Evolutionary conservation across 352 stramenopile species (phyloP).

Genomic region (Pythium pyrilobum): DNA sequence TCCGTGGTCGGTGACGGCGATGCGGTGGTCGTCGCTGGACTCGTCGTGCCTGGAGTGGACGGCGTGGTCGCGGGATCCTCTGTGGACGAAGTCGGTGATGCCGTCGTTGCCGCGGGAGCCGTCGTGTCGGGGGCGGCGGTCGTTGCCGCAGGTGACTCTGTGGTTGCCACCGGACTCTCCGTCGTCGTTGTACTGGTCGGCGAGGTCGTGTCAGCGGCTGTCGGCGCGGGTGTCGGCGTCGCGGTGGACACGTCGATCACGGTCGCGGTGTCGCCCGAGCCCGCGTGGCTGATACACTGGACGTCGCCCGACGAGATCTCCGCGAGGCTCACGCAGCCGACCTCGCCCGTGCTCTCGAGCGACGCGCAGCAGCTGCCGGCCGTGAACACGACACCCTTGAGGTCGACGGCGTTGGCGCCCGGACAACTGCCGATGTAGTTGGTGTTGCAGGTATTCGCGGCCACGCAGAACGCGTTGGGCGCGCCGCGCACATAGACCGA

Average conservation of each 20-base stretch:
- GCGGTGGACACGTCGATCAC: constrained; percentile 2
- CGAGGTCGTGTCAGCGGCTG: not conserved
- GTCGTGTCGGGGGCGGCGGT: not conserved
- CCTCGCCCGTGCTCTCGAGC: constrained; percentile 1
- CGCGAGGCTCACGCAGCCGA: constrained; percentile 9
- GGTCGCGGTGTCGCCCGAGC: not conserved
- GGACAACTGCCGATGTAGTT: constrained; percentile 10
- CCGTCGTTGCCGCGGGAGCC: too few relatives aligned
- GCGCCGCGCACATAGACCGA: constrained; percentile 6
- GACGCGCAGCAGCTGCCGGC: constrained; percentile 14
- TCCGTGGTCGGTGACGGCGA: too few relatives aligned
- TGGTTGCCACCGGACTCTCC: not conserved
- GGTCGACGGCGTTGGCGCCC: constrained; percentile 1
- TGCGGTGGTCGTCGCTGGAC: too few relatives aligned
- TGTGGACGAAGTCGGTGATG: too few relatives aligned
- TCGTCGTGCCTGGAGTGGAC: too few relatives aligned
- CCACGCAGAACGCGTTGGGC: constrained; percentile 9
- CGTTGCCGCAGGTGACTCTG: not conserved
- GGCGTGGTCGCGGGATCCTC: too few relatives aligned
- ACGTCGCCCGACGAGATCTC: not conserved
- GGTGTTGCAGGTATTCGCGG: constrained; percentile 7
- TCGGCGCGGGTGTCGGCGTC: not conserved
- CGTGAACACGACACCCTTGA: not conserved
- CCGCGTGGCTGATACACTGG: constrained; percentile 9
- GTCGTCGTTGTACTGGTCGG: not conserved